phyloP scores from a whole-genome alignment of 2,329 filamentous ascomycete genomes.

The Neophaeococcomyces aloes region DNA sequence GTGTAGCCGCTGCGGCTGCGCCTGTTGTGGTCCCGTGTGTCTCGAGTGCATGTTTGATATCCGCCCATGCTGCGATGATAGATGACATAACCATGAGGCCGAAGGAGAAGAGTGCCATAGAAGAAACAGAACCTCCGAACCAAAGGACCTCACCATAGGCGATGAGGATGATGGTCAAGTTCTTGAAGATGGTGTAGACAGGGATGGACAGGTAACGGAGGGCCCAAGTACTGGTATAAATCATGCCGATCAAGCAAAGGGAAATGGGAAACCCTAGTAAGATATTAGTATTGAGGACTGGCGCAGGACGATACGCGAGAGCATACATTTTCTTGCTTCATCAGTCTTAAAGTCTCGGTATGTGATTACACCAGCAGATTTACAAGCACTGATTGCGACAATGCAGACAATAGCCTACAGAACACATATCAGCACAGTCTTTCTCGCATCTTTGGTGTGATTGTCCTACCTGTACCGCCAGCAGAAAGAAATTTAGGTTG shows the following conservation, averaged over 20 bases:
- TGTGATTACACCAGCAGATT: constrained; percentile 68
- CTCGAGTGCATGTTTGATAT: constrained; percentile 75
- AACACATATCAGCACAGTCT: constrained; percentile 8
- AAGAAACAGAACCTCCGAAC: constrained; percentile 88
- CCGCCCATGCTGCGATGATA: constrained; percentile 90
- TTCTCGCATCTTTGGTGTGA: neutral
- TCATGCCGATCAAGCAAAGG: constrained; percentile 93
- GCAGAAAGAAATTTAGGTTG: constrained; percentile 94
- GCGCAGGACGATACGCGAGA: neutral
- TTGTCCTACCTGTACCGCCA: constrained; percentile 71
- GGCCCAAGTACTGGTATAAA: constrained; percentile 93
- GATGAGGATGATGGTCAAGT: constrained; percentile 96
- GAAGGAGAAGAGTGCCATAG: constrained; percentile 82
- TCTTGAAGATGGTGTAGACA: constrained; percentile 99
- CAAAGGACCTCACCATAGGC: constrained; percentile 96
- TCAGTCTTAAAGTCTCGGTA: constrained; percentile 75
- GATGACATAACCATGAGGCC: constrained; percentile 94
- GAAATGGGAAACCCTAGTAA: constrained; percentile 88
- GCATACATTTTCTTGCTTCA: constrained; percentile 84
- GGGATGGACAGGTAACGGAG: constrained; percentile 94
- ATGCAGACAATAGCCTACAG: constrained; percentile 79
- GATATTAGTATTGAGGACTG: constrained; percentile 6
- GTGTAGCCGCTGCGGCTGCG: constrained; percentile 52
- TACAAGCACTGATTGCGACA: constrained; percentile 69
- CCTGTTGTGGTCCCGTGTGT: constrained; percentile 43